Base-by-base conservation (phyloP, 2,329 filamentous ascomycete species). In the Curvularia spicifera region DNA sequence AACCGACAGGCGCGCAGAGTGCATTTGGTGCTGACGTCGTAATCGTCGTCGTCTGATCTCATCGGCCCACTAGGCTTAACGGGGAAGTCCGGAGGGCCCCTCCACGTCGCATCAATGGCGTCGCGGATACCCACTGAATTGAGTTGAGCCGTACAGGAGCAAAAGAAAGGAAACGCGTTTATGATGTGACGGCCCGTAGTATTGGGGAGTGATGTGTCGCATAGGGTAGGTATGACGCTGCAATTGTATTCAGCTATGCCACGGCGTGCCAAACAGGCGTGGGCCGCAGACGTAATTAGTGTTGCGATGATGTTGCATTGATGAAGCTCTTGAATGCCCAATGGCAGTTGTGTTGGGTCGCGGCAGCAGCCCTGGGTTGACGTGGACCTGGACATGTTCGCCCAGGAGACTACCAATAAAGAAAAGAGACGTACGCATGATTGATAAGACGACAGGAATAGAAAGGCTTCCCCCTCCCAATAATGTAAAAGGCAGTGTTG, bases 91-190 rank as follows among this genome's bases (percentile, higher is more conserved):
- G 51, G 55, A 57, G 12, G 29, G 44, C 33, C 15, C 18, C 31
- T 49, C 55, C 55, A 51, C 43, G 37, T 37, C 18, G 33, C 15
- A n/a, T 20, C 7, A 54, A 35, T 50, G 51, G 45, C 26, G 51
- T 49, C 51, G 39, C 51, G 37, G 44, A 39, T 44, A 57, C 22
- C 51, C 44, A 53, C 39, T 40, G 45, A 53, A 46, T 54, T 53
- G 18, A 44, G 37, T 54, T 53, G 45, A 26, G 15, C 18, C 13
- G 44, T 43, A 26, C 22, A 42, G 9, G 12, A 43, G 51, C 26
- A 53, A 57, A 57, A 54, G 31, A 57, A 57, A 49, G 15, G 29
- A 43, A 55, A 18, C 20, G 43, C 40, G 18, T 22, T 44, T 8
- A 46, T 45, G 15, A 28, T 29, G 55, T 45, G 40, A n/a, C 31